Base-by-base conservation (phyloP, 345 rosid genomes). In the Lepidium didymum region DNA sequence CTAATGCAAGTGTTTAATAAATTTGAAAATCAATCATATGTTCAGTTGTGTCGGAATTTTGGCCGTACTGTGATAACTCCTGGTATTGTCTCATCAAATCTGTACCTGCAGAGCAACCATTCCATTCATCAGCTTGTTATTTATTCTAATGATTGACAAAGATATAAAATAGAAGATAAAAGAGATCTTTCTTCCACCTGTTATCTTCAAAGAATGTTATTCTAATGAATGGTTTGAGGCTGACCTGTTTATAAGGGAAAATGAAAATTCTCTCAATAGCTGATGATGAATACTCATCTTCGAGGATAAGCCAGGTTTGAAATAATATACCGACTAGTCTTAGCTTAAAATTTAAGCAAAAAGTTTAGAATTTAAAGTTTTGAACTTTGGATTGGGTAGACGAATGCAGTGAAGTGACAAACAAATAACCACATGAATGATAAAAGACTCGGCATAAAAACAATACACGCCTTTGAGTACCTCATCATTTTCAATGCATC, bases 191-290 rank as follows among this genome's bases (percentile, higher is more conserved):
- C 4, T 19, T 44, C 75, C 44, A 94, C 97, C 88, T 70, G 33
- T 80, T 84, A 52, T 91, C 96, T 58, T 57, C 69, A 33, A 94
- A 83, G 76, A 89, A 91, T 75, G 74, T 81, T 74, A 81, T n/a
- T n/a, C n/a, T n/a, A n/a, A n/a, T 42, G 91, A 86, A 72, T 91
- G 90, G 64, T 80, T 85, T 62, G 96, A 86, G 66, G 99, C 97
- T 46, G 84, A 82, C 79, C 99, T 94, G 83, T 69, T 23, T 19
- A 61, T 55, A 14, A n/a, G 4, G 67, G 55, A 56, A 67, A 50
- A 52, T 61, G 8, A 18, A 29, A 15, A 35, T 21, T 31, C 41
- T n/a, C 47, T 66, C 64, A n/a, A 6, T 59, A 57, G 73, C 41
- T 66, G 45, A 43, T 42, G n/a, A 27, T 53, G 27, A 47, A 21